phyloP scores from a whole-genome alignment of 108 stramenopile species.

The Heterococcus sp. region DNA sequence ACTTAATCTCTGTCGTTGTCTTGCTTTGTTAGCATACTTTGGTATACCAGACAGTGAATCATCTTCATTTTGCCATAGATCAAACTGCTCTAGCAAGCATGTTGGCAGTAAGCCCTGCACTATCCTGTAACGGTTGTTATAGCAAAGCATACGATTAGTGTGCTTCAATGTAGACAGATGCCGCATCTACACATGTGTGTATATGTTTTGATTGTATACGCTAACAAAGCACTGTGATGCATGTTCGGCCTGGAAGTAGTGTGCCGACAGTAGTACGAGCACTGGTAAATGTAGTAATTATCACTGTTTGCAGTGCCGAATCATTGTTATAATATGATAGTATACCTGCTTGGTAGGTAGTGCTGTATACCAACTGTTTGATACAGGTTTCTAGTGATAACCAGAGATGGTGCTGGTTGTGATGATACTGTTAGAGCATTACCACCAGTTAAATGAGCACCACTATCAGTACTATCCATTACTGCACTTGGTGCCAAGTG shows the following conservation, averaged over 20 bases:
- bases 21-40: conserved; percentile 42
- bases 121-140: conserved; percentile 77
- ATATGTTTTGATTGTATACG: too few relatives aligned
- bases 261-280: too few relatives aligned
- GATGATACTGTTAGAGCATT: conserved; percentile 17
- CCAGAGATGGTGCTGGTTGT: conserved; percentile 61
- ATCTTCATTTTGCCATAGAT: conserved; percentile 93
- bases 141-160: too few relatives aligned
- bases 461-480: conserved; percentile 34
- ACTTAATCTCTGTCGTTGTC: neutral
- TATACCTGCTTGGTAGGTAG: neutral
- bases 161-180: too few relatives aligned
- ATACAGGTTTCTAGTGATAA: conserved; percentile 77
- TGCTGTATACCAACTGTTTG: conserved; percentile 69
- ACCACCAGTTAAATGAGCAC: conserved; percentile 9
- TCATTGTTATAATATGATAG: too few relatives aligned
- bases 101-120: conserved; percentile 85
- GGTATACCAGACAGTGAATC: conserved; percentile 73
- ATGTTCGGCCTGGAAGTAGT: too few relatives aligned
- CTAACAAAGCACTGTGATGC: too few relatives aligned
- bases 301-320: too few relatives aligned
- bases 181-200: too few relatives aligned
- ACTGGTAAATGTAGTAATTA: too few relatives aligned
- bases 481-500: neutral
- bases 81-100: conserved; percentile 82